Conservation (phyloP, 495 filamentous ascomycete genomes). For the Lasiosphaeriaceae sp. region DNA sequence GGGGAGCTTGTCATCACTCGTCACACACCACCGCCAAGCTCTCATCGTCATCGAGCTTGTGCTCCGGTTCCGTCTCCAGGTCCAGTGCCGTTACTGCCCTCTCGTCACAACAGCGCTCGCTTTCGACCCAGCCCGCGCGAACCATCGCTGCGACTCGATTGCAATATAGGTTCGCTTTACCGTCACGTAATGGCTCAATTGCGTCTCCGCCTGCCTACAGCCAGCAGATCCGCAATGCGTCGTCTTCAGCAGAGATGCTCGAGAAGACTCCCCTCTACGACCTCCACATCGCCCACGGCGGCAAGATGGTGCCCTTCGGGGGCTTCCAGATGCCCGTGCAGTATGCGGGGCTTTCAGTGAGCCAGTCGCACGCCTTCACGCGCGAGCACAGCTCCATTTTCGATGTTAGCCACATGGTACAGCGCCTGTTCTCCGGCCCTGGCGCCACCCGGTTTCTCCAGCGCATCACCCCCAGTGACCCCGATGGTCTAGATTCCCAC, state of each 20-base stretch:
- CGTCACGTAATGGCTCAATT: too few species aligned
- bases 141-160: background rate
- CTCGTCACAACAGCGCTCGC: background rate
- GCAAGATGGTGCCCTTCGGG: slow-evolving; percentile 95
- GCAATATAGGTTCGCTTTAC: background rate
- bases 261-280: slow-evolving; percentile 77
- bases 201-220: background rate
- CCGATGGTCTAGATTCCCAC: slow-evolving; percentile 42
- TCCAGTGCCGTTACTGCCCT: background rate
- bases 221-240: slow-evolving; percentile 19
- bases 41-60: background rate
- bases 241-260: slow-evolving; percentile 37
- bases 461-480: slow-evolving; percentile 69
- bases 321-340: slow-evolving; percentile 92
- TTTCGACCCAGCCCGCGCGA: too few species aligned
- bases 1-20: slow-evolving; percentile 10
- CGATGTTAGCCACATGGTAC: slow-evolving; percentile 78
- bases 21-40: slow-evolving; percentile 11
- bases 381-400: slow-evolving; percentile 83
- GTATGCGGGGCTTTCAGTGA: slow-evolving; percentile 70
- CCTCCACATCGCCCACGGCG: slow-evolving; percentile 73
- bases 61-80: background rate
- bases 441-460: slow-evolving; percentile 74
- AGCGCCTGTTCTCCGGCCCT: slow-evolving; percentile 66
- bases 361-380: slow-evolving; percentile 82